phyloP scores from a whole-genome alignment of 345 rosid species.

The Citrus australasica region DNA sequence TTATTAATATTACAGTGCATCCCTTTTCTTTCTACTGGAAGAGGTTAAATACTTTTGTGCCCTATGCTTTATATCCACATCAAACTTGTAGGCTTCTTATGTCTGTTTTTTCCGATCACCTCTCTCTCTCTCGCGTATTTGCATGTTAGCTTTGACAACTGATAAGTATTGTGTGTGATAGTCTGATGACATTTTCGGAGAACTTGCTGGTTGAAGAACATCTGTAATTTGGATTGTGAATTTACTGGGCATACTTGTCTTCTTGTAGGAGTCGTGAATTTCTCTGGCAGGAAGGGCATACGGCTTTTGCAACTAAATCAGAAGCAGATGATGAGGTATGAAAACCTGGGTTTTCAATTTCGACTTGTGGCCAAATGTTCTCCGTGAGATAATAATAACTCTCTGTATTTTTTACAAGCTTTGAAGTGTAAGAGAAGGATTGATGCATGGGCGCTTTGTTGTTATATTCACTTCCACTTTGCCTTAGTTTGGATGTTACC shows the following conservation, averaged over 20 bases:
- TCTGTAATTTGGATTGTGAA: neutral
- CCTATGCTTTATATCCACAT: neutral
- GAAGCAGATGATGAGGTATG: constrained; percentile 92
- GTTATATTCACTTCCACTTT: neutral
- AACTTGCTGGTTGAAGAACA: neutral
- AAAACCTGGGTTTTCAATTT: constrained; percentile 10
- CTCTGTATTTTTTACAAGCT: neutral
- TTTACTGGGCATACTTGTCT: neutral
- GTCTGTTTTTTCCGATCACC: neutral
- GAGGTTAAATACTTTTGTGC: neutral
- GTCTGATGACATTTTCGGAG: neutral
- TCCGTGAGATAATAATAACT: neutral
- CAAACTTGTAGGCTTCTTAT: neutral
- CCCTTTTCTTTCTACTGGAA: neutral
- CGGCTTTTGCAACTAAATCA: constrained; percentile 81
- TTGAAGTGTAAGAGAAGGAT: neutral
- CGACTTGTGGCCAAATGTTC: constrained; percentile 3
- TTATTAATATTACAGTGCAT: too few relatives aligned
- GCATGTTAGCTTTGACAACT: neutral
- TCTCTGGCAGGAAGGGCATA: constrained; percentile 99
- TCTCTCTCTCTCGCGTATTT: neutral
- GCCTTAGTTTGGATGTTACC: neutral
- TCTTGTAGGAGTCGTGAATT: constrained; percentile 91
- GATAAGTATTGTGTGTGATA: neutral
- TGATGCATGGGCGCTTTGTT: neutral